Percentiles rank a stretch among this genome's conserved stretches.
These are phyloP conservation scores for Metarhizium guizhouense DNA, from an alignment of 2,329 filamentous ascomycete species.

Conservation along the genomic window DNA sequence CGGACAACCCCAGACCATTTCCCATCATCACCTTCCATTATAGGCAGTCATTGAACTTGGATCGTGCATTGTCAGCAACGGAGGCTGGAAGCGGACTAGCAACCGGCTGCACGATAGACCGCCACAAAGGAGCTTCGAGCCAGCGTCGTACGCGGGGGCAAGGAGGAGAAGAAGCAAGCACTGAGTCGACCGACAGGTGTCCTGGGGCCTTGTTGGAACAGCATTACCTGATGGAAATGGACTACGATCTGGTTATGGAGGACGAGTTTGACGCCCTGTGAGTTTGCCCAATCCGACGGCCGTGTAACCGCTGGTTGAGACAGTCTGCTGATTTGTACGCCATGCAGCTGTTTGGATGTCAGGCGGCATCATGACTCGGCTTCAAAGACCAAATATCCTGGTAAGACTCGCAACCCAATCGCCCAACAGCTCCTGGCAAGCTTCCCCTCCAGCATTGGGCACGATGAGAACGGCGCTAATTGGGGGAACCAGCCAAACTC, in stretches of 20 bases:
- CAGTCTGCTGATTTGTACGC: conserved; percentile 17
- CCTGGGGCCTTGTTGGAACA: too few species aligned
- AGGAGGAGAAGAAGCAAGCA: too few species aligned
- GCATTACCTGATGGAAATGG: conserved; percentile 3
- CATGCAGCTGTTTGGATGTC: conserved; percentile 26
- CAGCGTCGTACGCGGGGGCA: too few species aligned
- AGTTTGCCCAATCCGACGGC: conserved; percentile 10
- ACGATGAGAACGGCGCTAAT: background rate
- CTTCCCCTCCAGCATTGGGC: background rate
- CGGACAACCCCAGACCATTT: too few species aligned
- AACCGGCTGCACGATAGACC: too few species aligned
- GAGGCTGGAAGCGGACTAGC: too few species aligned
- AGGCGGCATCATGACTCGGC: background rate
- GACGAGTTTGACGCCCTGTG: conserved; percentile 49
- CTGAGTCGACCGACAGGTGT: too few species aligned
- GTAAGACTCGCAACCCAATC: conserved; percentile 13
- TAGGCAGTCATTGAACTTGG: too few species aligned
- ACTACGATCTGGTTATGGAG: conserved; percentile 31
- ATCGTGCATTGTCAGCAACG: too few species aligned
- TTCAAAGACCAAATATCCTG: conserved; percentile 26
- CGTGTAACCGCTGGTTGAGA: background rate
- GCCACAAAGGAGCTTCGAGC: too few species aligned
- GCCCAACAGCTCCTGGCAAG: background rate
- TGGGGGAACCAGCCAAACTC: conserved; percentile 36
- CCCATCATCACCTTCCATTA: too few species aligned